These are phyloP conservation scores for Plasmodium cynomolgi DNA, from an alignment of 169 alveolate species.

Conservation along the genomic window DNA sequence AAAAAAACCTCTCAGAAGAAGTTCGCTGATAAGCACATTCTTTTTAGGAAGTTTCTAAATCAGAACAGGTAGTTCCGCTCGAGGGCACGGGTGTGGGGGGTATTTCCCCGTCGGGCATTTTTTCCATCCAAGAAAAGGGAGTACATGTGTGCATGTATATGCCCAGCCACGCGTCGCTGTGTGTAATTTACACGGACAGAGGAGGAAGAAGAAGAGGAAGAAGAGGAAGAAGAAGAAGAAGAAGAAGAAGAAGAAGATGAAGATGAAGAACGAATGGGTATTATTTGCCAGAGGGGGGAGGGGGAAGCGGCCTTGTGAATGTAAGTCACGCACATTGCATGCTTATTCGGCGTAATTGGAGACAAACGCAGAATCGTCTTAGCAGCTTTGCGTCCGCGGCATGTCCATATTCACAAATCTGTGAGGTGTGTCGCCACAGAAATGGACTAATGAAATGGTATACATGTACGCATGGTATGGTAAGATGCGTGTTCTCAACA, in stretches of 20 bases:
- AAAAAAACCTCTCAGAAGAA: conserved; percentile 69
- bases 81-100: background rate
- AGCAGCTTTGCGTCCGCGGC: background rate
- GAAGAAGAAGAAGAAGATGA: background rate
- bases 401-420: background rate
- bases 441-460: background rate
- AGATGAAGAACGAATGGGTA: background rate
- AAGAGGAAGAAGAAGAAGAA: background rate
- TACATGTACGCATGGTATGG: background rate
- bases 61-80: conserved; percentile 22
- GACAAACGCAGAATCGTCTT: background rate
- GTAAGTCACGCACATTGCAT: background rate
- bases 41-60: conserved; percentile 58
- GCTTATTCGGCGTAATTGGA: background rate
- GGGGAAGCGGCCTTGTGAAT: background rate
- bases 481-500: background rate
- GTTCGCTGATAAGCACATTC: conserved; percentile 69
- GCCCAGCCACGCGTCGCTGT: background rate
- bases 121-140: background rate
- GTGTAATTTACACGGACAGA: background rate
- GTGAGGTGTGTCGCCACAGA: background rate
- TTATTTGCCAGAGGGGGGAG: background rate
- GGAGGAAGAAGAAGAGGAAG: background rate
- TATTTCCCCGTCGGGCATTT: background rate
- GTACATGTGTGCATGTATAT: background rate